Evolutionary conservation across 78 protist genomes (phyloP), one percentile per base, ranked within the genome.

Genomic region (Dictyostelium purpureum): DNA sequence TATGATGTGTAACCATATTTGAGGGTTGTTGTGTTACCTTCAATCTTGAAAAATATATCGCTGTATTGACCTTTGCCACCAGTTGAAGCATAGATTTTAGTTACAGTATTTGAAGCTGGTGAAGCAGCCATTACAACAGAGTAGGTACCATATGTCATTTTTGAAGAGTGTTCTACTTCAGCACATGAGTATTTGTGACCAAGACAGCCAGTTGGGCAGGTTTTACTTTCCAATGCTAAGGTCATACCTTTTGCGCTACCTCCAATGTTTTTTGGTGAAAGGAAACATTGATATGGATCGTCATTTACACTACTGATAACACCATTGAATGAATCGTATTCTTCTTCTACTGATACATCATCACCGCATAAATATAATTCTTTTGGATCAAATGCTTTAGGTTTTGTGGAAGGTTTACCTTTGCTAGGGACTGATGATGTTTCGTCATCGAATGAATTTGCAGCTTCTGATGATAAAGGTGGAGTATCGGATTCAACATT

Each of bases 301-400:
- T 63, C 71, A 12, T 28, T 6, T 0, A 19, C 43, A 0, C 45
- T 31, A 33, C 45, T 16, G 16, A n/a, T 63, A 33, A 42, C 71
- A 4, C 45, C n/a, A 63, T 12, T 63, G 33, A 63, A 63, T 14
- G 71, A 63, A 18, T 33, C 16, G 16, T 28, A 21, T 12, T 63
- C 71, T 33, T 63, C 38, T n/a, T n/a, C n/a, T n/a, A n/a, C n/a
- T n/a, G n/a, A n/a, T 18, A 63, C 18, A 63, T 63, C 71, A 33
- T 33, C 35, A 16, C 71, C 71, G 33, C 71, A 63, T 16, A 63
- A 31, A 31, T 33, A 63, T 35, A 63, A 63, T 33, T 18, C 7
- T 63, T 63, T 63, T 63, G 71, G 71, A 63, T 63, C n/a, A 3
- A 63, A 63, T 63, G n/a, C n/a, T 63, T 63, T 57, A 35, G 66